Evolutionary conservation across 2,329 filamentous ascomycete genomes (phyloP), one percentile per base, ranked within the genome.

Genomic region (Massarina eburnea): DNA sequence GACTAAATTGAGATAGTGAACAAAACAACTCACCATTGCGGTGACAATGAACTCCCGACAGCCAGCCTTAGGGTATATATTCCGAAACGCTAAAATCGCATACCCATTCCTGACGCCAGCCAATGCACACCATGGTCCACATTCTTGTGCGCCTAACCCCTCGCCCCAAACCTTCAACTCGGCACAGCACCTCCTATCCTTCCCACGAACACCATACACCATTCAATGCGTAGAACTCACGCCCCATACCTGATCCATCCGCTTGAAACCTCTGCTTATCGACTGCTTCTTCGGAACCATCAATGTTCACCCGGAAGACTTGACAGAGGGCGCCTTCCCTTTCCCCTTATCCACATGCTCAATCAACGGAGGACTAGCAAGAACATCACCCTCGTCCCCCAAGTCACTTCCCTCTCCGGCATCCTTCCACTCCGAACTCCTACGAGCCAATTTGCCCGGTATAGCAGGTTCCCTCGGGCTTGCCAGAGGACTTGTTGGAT

Each of bases 401-500:
- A 52, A 43, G 15, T 63, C 60, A 27, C 60, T 64, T 2, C 52
- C 58, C 34, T 67, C 63, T 29, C 55, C 56, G 10, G 55, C 58
- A 7, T 69, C 66, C 20, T 64, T 64, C 67, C 68, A 71, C 22
- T 71, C 68, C 8, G 61, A 64, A 42, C 67, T 70, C 33, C 62
- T 56, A 22, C 68, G 52, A 34, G 58, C 67, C 43, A 68, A 43
- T 39, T 60, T 62, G 3, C 55, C 62, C 2, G 61, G 61, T 2
- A 61, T 53, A 41, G 68, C 57, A 7, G 68, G 52, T 33, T 73
- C 66, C 15, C 67, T 66, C 1, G 73, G 71, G 50, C 81, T 86
- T 2, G 80, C 80, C 29, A 91, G 70, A 12, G 85, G 83, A 55
- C 83, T 86, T 22, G 78, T 71, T 14, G 72, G 75, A 14, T 62